Evolutionary conservation across 2,329 filamentous ascomycete species (phyloP), one percentile per base, ranked within the genome.

Genomic region (Amylocarpus encephaloides): DNA sequence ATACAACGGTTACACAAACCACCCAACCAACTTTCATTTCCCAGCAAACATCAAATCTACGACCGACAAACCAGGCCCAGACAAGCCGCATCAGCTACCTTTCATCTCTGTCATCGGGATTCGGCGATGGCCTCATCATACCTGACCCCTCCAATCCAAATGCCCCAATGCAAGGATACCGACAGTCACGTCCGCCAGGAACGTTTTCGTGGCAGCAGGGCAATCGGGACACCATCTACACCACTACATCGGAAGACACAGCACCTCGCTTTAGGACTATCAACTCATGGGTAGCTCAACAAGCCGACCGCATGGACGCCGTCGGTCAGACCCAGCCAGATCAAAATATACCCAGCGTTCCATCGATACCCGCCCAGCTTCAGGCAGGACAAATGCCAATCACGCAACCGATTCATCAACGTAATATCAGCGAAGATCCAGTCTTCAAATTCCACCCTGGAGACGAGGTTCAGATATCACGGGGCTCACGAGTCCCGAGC

Each of bases 251-350:
- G 1, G 51, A 57, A 10, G 65, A 66, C 9, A 55, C 63, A 7
- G 58, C 77, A 5, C 70, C 77, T 12, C 73, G 75, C 4, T 85
- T 83, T 63, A 73, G 78, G 33, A 75, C 71, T 6, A 71, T 85
- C 49, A 73, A 71, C 49, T 82, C 79, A 29, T 86, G 82, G 82
- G 81, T 86, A 1, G 75, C 75, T 56, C 80, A 85, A 61, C 82
- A 85, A 64, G 75, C 75, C 7, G 75, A 74, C 2, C 72, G 78
- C 2, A 64, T 80, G 29, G 73, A 73, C 59, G 70, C 74, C 22
- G 73, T 71, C 1, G 68, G 73, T 57, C 69, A 71, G 49, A 69
- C 68, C 33, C 38, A 13, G 38, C 29, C 15, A n/a, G 46, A 54
- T 11, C 33, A 63, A 35, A 65, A 66, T 41, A 58, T 63, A 49